These are phyloP conservation scores for Psophocarpus tetragonolobus DNA, from an alignment of 306 rosid genomes.

Conservation along the genomic window DNA sequence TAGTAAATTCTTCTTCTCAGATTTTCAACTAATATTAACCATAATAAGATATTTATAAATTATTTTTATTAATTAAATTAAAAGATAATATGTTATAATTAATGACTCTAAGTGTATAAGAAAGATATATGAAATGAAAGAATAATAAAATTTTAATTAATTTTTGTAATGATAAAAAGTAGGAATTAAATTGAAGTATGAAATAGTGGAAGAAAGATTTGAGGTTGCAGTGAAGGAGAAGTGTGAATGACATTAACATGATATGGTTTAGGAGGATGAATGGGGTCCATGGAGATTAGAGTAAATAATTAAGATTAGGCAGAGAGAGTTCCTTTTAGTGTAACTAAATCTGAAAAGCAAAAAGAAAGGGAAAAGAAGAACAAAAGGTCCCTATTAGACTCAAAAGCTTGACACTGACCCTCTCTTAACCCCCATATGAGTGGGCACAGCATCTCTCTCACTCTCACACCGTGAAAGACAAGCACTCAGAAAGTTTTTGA, in stretches of 20 bases:
- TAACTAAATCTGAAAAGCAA: slow-evolving; percentile 26
- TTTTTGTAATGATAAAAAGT: no score
- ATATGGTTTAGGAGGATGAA: neutral
- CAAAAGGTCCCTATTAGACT: slow-evolving; percentile 32
- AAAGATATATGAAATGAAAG: no score
- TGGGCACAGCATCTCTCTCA: slow-evolving; percentile 64
- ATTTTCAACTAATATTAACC: neutral
- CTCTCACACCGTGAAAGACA: slow-evolving; percentile 33
- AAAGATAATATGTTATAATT: no score
- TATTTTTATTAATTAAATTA: no score
- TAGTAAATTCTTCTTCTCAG: no score
- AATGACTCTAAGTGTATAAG: no score
- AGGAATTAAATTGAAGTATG: no score
- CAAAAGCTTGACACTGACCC: slow-evolving; percentile 52
- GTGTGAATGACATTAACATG: no score
- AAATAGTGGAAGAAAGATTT: neutral
- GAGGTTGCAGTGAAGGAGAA: no score
- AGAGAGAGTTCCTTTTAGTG: neutral
- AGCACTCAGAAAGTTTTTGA: slow-evolving; percentile 24
- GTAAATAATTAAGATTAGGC: slow-evolving; percentile 14
- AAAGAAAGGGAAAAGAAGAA: slow-evolving; percentile 17
- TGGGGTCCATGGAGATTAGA: neutral
- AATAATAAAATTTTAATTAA: no score
- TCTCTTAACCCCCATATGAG: slow-evolving; percentile 43
- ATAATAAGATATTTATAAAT: neutral